Base-by-base conservation (phyloP, 352 stramenopile genomes). In the Blastocystis sp. region DNA sequence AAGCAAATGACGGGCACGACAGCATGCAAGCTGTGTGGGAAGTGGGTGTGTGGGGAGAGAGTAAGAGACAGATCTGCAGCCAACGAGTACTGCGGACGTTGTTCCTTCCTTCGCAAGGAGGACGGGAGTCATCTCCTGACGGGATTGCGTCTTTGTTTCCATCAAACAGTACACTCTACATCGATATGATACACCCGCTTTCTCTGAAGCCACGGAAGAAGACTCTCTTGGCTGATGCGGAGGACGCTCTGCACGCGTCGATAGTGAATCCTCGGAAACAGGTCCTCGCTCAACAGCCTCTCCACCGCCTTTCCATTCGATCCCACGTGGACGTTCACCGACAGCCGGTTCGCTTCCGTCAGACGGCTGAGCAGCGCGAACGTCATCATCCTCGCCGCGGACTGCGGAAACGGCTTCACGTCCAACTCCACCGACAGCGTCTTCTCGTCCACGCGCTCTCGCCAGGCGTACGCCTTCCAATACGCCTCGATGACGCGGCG, bases 401-500 rank as follows among this genome's bases (percentile, higher is more conserved):
- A 85, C 24, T 29, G 19, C 24, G 74, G 50, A 29, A 85, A 55
- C 13, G 31, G 21, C 24, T 12, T 31, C 13, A 85, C 4, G 29
- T 85, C 31, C 61, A 85, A 35, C n/a, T 31, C 13, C n/a, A 85
- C 39, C 9, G 55, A 51, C 4, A 59, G 29, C 21, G 21, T 12
- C 19, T 85, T 39, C 19, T 31, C 19, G 9, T 50, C 45, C n/a
- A 60, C 66, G 31, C 45, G n/a, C 55, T 85, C 74, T 3, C 70
- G 21, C 9, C 31, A 26, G 3, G 29, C 51, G 45, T 85, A 85
- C 24, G 67, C 6, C 21, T 69, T 29, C 37, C 74, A 69, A n/a
- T 69, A 85, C 45, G 65, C 74, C 26, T 85, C 45, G 51, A 85
- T 67, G n/a, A 85, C 16, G n/a, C 31, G 51, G 9, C 65, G 24